Evolutionary conservation across 345 rosid species (phyloP).

Genomic region (Ricinus communis): DNA sequence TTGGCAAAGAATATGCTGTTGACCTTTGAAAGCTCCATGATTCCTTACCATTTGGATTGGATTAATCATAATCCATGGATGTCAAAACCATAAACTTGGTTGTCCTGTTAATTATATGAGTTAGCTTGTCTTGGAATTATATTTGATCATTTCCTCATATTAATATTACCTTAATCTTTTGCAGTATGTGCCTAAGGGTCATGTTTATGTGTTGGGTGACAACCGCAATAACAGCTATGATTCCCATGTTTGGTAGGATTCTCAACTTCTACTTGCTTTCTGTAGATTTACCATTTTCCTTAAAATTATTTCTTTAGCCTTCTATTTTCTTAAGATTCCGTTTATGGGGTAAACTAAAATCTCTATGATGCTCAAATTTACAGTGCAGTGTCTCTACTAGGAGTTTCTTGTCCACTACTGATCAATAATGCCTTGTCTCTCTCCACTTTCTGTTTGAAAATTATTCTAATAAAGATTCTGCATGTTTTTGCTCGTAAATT

Average conservation of each 20-base stretch:
- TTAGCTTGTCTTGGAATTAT: background rate
- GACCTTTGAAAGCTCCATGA: conserved; percentile 15
- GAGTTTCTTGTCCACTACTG: background rate
- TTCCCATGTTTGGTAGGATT: conserved; percentile 36
- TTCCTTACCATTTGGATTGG: background rate
- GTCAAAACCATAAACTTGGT: conserved; percentile 8
- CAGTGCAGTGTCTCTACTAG: background rate
- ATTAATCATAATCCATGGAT: conserved; percentile 1
- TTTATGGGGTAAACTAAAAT: background rate
- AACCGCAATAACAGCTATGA: conserved; percentile 39
- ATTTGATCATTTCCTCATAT: background rate
- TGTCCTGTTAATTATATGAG: background rate
- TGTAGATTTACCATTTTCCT: background rate
- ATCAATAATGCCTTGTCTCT: background rate
- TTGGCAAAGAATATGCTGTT: conserved; percentile 2
- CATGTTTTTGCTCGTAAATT: too few species aligned
- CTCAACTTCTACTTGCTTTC: background rate
- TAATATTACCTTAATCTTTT: conserved; percentile 8
- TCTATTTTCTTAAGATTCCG: background rate
- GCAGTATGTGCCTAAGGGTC: conserved; percentile 38
- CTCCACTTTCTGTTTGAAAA: too few species aligned
- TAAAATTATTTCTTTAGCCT: background rate
- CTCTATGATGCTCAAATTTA: background rate
- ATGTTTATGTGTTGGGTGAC: conserved; percentile 41
- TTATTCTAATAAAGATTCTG: too few species aligned